Base-by-base conservation (phyloP, 208 protist species). In the Trypanosoma congolense region DNA sequence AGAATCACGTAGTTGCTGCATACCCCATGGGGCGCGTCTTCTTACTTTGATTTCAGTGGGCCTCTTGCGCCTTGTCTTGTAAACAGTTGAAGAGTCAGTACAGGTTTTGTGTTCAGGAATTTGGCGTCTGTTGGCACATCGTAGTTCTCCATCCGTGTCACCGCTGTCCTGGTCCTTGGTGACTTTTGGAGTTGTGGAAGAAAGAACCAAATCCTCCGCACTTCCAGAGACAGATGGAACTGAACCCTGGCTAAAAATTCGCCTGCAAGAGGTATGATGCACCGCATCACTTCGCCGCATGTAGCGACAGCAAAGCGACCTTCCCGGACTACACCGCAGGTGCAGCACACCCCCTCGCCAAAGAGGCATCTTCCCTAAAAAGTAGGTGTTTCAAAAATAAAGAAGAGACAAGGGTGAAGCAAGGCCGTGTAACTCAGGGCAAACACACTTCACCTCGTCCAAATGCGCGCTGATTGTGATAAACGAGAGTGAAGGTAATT, bases 1-100 rank as follows among this genome's bases (percentile, higher is more conserved):
- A 36, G 76, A 79, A 48, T 93, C 86, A 21, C 86, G 81, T 26
- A 93, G 69, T 75, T 93, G 82, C 47, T 80, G 78, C 42, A 69
- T 71, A 4, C 86, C 86, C 83, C 86, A 93, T 48, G 86, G 86
- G 2, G 73, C 77, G 30, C 67, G 70, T 41, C 57, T 64, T 43
- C 69, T 75, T 4, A 88, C 73, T 53, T 83, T 89, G 24, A 88
- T 30, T 16, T 62, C 54, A 16, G 53, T 16, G 10, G 21, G 2
- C 26, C 41, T 4, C 31, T 40, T 61, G 8, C 56, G 48, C 14
- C 8, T 51, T 48, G 60, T 59, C 45, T 66, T 66, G 51, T 66
- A 66, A 9, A 25, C 45, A 1, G 35, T 26, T 1, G 60, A 40
- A 22, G 42, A n/a, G 18, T 10, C 22, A 21, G 22, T 18, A 38